Conservation (phyloP, 306 rosid species). For the Sicyos baderoa region DNA sequence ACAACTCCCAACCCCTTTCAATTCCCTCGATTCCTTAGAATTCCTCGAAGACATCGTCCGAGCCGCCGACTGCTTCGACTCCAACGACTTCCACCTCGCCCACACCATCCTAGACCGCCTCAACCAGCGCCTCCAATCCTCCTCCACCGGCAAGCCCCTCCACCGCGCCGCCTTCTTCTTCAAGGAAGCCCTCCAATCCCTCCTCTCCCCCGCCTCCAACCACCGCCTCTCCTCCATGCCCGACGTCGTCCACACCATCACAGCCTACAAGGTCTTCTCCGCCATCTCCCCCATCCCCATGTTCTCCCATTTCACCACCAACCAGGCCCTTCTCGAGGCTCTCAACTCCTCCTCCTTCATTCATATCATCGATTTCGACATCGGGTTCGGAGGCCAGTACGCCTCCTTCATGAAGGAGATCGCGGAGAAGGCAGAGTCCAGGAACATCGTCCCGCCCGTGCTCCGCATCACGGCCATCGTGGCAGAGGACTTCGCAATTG, state of each 20-base stretch:
- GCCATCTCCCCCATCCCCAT: constrained; percentile 65
- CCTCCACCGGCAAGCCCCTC: constrained; percentile 43
- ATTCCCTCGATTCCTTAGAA: constrained; percentile 38
- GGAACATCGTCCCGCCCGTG: constrained; percentile 30
- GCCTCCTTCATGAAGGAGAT: constrained; percentile 81
- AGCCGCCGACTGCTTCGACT: constrained; percentile 74
- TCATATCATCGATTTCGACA: constrained; percentile 76
- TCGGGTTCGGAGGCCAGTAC: constrained; percentile 75
- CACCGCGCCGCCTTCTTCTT: constrained; percentile 62
- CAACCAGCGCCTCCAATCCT: constrained; percentile 49
- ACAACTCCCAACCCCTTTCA: constrained; percentile 20
- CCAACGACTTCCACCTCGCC: constrained; percentile 44
- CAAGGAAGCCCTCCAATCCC: constrained; percentile 68
- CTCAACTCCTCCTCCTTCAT: constrained; percentile 39
- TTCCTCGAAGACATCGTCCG: constrained; percentile 59
- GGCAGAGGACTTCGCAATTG: constrained; percentile 55
- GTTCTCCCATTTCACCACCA: constrained; percentile 82
- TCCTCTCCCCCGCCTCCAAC: constrained; percentile 45
- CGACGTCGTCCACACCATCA: constrained; percentile 64
- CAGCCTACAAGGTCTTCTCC: constrained; percentile 58
- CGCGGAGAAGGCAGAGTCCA: constrained; percentile 42
- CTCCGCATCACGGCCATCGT: constrained; percentile 66
- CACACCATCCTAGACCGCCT: constrained; percentile 68
- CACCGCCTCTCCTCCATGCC: constrained; percentile 43
- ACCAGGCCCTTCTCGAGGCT: constrained; percentile 77